phyloP scores from a whole-genome alignment of 73 alveolate species.

The Paramecium bursaria region DNA sequence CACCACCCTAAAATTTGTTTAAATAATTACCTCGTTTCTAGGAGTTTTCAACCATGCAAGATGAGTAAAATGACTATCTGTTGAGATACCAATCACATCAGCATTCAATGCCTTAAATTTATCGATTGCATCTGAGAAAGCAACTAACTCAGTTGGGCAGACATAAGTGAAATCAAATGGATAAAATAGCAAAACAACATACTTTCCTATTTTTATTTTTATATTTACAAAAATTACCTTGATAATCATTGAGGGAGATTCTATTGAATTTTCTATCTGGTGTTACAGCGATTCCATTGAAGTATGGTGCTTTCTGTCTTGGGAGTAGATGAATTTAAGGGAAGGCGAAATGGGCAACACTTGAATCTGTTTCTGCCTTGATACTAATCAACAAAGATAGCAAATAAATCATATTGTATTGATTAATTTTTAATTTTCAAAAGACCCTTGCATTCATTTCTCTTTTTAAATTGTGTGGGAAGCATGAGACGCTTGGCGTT shows the following conservation, averaged over 20 bases:
- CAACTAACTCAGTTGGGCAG: slow-evolving; percentile 98
- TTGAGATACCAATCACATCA: slow-evolving; percentile 91
- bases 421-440: slow-evolving; percentile 12
- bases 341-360: slow-evolving; percentile 5
- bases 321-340: slow-evolving; percentile 31
- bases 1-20: slow-evolving; percentile 85
- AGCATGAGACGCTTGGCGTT: slow-evolving; percentile 57
- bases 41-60: slow-evolving; percentile 90
- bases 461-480: slow-evolving; percentile 58
- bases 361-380: too few relatives aligned
- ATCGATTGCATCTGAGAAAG: slow-evolving; percentile 94
- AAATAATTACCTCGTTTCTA: slow-evolving; percentile 64
- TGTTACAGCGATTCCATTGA: slow-evolving; percentile 65
- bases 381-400: too few relatives aligned
- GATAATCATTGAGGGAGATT: slow-evolving; percentile 50
- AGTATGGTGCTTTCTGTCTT: slow-evolving; percentile 70
- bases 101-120: slow-evolving; percentile 90
- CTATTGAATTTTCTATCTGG: slow-evolving; percentile 67
- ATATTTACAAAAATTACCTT: neutral
- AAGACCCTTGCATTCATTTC: slow-evolving; percentile 31
- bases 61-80: slow-evolving; percentile 95
- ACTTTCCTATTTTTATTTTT: slow-evolving; percentile 82
- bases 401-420: too few relatives aligned
- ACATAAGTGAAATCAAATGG: slow-evolving; percentile 99
- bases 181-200: slow-evolving; percentile 95